Percentiles rank a stretch among this genome's conserved stretches.
These are phyloP conservation scores for Erysimum pusillum DNA, from an alignment of 441 rosid species.

Conservation along the genomic window DNA sequence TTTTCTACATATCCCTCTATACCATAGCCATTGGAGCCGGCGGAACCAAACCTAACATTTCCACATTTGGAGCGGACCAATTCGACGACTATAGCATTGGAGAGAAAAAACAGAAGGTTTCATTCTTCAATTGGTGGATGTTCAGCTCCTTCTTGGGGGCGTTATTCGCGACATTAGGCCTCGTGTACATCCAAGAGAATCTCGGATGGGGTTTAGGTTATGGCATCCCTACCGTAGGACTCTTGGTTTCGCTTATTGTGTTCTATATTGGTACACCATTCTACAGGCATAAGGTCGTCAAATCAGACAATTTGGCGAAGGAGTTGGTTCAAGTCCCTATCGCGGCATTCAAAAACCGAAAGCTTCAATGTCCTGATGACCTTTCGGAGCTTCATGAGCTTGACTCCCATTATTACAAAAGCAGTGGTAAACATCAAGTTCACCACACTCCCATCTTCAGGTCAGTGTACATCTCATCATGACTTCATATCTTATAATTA, in stretches of 20 bases:
- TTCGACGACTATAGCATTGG: conserved; percentile 67
- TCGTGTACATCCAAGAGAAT: conserved; percentile 92
- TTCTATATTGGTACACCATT: conserved; percentile 84
- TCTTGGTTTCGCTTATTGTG: conserved; percentile 65
- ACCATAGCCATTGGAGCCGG: conserved; percentile 84
- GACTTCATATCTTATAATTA: not conserved
- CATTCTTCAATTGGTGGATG: conserved; percentile 98
- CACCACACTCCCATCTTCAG: conserved; percentile 72
- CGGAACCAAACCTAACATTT: conserved; percentile 90
- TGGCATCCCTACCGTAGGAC: conserved; percentile 81
- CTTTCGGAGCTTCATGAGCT: conserved; percentile 69
- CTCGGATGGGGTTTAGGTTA: conserved; percentile 91
- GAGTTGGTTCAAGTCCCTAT: conserved; percentile 67
- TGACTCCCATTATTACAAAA: conserved; percentile 60
- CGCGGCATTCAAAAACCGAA: conserved; percentile 66
- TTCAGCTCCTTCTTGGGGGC: conserved; percentile 86
- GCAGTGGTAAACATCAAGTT: conserved; percentile 69
- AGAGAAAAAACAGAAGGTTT: conserved; percentile 75
- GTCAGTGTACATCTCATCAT: conserved; percentile 45
- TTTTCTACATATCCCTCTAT: conserved; percentile 80
- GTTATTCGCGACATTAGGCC: conserved; percentile 75
- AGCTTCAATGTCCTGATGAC: conserved; percentile 59
- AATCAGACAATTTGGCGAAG: conserved; percentile 67
- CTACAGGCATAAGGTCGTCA: conserved; percentile 76
- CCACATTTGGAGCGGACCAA: conserved; percentile 95